These are phyloP conservation scores for Beta corolliflora DNA, from an alignment of 179 eudicot species.

Conservation along the genomic window DNA sequence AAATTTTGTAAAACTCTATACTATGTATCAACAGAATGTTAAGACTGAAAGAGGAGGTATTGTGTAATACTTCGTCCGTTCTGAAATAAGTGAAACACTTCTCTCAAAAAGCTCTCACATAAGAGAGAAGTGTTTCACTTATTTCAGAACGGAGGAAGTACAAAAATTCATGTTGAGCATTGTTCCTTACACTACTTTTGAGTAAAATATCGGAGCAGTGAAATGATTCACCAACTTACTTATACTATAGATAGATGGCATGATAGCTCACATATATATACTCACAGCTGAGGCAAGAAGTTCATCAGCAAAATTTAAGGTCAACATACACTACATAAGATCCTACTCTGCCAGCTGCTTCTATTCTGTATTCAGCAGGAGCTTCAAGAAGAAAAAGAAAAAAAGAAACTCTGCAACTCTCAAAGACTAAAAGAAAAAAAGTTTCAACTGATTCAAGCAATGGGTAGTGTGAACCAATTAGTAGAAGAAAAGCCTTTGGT, in stretches of 20 bases:
- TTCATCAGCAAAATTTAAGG: neutral
- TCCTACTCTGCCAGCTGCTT: neutral
- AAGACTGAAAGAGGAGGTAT: neutral
- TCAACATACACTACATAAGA: neutral
- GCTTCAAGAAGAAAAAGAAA: no score
- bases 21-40: neutral
- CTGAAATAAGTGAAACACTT: no score
- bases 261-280: neutral
- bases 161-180: neutral
- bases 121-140: no score
- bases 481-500: no score
- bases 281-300: neutral
- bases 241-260: slow-evolving; percentile 28
- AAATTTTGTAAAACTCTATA: neutral
- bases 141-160: neutral
- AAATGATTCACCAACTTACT: neutral
- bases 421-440: no score
- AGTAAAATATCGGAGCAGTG: neutral
- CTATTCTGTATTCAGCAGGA: no score
- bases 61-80: no score
- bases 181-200: neutral
- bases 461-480: no score
- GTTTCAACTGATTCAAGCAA: no score
- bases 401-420: no score
- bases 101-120: no score